Base-by-base conservation (phyloP, 2,329 filamentous ascomycete species). In the Exophiala spinifera region DNA sequence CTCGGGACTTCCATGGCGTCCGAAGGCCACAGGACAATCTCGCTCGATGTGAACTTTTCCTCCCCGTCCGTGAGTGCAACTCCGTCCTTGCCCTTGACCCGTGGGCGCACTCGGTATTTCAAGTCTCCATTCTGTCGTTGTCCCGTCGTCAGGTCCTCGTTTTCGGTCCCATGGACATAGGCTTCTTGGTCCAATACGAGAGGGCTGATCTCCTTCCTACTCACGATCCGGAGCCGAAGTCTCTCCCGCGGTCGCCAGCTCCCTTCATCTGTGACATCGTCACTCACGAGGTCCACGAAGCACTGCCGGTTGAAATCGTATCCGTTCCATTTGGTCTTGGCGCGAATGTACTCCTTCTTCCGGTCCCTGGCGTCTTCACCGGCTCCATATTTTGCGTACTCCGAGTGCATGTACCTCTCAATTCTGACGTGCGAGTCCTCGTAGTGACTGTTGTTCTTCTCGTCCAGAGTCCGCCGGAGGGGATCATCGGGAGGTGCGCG, bases 281-380 rank as follows among this genome's bases (percentile, higher is more conserved):
- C 73, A 25, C 71, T 74, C 40, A 76, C 70, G 14, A 76, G 63
- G 45, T 76, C 74, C 20, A 76, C 51, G 56, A 74, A 76, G 10
- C 71, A 67, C 7, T 69, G 67, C 20, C 71, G 65, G 17, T 69
- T 70, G 43, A 68, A 65, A 37, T 74, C 69, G 57, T 76, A 76
- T 20, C 67, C 66, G 49, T 70, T 70, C 54, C 70, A 72, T 48
- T 75, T 76, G 0, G 73, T 76, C 54, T 71, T 72, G 14, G 71
- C 72, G 2, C 74, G 63, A 40, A 74, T 75, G 54, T 73, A 76
- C 51, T 75, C 73, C 13, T 64, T 69, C 28, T 31, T 31, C 28
- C 28, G 28, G 19, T 66, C 65, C 1, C 43, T 49, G 6, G 59
- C 50, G 10, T 61, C 52, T 19, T 66, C 49, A 19, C 62, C 57